Evolutionary conservation across 2,329 filamentous ascomycete genomes (phyloP), one percentile per base, ranked within the genome.

Genomic region (Claviceps citrina): DNA sequence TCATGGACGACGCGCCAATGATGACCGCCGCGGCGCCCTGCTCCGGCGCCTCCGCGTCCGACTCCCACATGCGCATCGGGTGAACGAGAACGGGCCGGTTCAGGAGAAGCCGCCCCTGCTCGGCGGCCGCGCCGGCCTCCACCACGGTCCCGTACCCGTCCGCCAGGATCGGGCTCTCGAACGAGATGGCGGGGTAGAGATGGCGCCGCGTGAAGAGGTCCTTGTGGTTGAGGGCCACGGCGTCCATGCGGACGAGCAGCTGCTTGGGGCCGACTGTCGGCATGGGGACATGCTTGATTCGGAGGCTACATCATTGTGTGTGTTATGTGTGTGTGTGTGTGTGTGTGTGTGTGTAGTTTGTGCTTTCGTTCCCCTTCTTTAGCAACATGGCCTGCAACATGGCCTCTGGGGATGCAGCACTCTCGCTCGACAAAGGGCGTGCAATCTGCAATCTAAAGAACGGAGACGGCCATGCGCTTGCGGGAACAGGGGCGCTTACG

Each of bases 191-290:
- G 0, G 89, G 89, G 66, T 96, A 96, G 31, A 93, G 76, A 54
- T 87, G 81, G 59, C 91, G 86, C 40, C 89, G 83, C 61, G 93
- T 82, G 65, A 95, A 96, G 50, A 93, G 76, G 60, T 96, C 91
- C 51, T 87, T 82, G 65, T 96, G 91, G 66, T 96, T 96, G 38
- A 96, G 76, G 12, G 89, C 81, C 1, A 80, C 83, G 38, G 86
- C 83, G 27, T 73, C 71, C 54, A 96, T 67, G 52, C 75, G 76
- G 46, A 96, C 66, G 6, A 93, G 67, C 48, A 94, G 66, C 57
- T 95, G 71, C 46, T 67, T 67, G 13, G 73, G 71, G 20, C 73
- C 70, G 0, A 80, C 80, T 2, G 64, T 66, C 20, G 81, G 81
- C 46, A 70, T 67, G 41, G 78, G 70, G 13, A 80, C 61, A 26